Evolutionary conservation across 306 rosid species (phyloP).

Genomic region (Lithocarpus polystachyus): DNA sequence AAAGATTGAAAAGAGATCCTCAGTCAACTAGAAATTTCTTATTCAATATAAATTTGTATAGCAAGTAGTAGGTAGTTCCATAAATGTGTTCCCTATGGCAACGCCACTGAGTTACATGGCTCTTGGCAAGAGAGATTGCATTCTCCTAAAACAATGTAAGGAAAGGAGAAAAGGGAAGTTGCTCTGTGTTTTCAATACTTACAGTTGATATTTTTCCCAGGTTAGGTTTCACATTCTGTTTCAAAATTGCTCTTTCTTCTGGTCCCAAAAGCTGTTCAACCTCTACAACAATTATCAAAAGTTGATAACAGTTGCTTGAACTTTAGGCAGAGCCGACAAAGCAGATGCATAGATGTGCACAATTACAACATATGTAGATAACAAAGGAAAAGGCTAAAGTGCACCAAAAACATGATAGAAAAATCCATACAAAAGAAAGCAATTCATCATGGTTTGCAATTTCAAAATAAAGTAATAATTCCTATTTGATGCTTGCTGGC

Average conservation of each 20-base stretch:
- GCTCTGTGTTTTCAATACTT: conserved; percentile 19
- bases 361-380: neutral
- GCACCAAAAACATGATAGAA: neutral
- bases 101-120: too few relatives aligned
- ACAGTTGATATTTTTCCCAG: conserved; percentile 73
- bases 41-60: conserved; percentile 1
- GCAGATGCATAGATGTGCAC: neutral
- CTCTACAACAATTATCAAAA: conserved; percentile 50
- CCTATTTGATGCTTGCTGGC: neutral
- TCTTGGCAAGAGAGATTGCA: neutral
- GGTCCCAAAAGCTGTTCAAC: conserved; percentile 81
- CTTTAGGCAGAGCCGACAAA: neutral
- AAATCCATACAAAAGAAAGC: neutral
- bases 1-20: neutral
- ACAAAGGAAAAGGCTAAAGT: neutral
- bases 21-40: neutral
- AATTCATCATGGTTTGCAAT: neutral
- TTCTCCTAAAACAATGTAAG: neutral
- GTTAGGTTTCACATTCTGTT: conserved; percentile 56
- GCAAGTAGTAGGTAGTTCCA: neutral
- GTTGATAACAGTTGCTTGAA: neutral
- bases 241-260: conserved; percentile 71
- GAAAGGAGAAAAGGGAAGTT: neutral
- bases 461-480: neutral
- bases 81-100: neutral